Base-by-base conservation (phyloP, 345 rosid genomes). In the Gossypium stocksii region DNA sequence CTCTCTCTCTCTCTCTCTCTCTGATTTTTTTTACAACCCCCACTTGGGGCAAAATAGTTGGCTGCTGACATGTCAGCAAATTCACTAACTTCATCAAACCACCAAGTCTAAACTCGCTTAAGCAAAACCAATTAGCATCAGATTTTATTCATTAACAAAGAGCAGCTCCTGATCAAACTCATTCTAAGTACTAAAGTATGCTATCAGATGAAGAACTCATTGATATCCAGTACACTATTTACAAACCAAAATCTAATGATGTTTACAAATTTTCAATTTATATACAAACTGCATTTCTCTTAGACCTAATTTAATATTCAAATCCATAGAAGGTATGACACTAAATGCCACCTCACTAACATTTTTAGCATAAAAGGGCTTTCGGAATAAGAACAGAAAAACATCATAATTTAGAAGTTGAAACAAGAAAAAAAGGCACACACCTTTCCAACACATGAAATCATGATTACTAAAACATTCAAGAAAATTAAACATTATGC, bases 21-120 rank as follows among this genome's bases (percentile, higher is more conserved):
- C 51, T 12, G 59, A 56, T 8, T 52, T 8, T 56, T 56, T 58
- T 11, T 25, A 58, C 9, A 20, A 23, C 16, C 29, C 23, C 38
- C 17, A 6, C 12, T 34, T 27, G 60, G 12, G 46, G 19, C n/a
- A 66, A 38, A 70, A 51, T 23, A n/a, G 73, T 25, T 29, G 49
- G 49, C 74, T 10, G 73, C 45, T 29, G 49, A 27, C 74, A 54
- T 19, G 38, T 70, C 61, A 38, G 34, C 74, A 53, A 38, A 53
- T 70, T 41, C 29, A 34, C 48, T 54, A 53, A 9, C 19, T 54
- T 53, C 62, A 57, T 17, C 17, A 38, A 70, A 11, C 19, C 63
- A 70, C 62, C 22, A 54, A 56, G 62, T 53, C 43, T 27, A 58
- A 22, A 45, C 49, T 45, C 49, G 7, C 49, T 45, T 45, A 45